These are phyloP conservation scores for Amylostereum areolatum DNA, from an alignment of 1,284 basidiomycete genomes.

Conservation along the genomic window DNA sequence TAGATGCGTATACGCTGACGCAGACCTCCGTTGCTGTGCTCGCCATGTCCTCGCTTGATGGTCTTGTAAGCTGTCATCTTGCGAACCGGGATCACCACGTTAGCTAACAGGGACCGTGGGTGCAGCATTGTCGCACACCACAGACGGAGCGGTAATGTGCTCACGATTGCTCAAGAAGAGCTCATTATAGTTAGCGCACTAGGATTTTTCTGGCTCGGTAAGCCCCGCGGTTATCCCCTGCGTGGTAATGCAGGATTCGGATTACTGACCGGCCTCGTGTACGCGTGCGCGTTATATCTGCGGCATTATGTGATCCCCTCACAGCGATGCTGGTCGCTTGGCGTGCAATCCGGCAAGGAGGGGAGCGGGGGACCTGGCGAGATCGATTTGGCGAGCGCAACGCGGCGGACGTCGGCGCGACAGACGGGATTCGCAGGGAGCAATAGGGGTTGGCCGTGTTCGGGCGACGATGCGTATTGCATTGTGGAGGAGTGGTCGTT, in stretches of 20 bases:
- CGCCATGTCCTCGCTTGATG: slow-evolving; percentile 53
- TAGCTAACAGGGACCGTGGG: neutral
- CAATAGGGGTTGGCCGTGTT: slow-evolving; percentile 44
- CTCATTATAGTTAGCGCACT: slow-evolving; percentile 61
- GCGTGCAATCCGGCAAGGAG: slow-evolving; percentile 17
- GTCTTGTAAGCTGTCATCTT: slow-evolving; percentile 46
- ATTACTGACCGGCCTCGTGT: neutral
- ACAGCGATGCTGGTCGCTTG: slow-evolving; percentile 27
- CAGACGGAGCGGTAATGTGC: slow-evolving; percentile 42
- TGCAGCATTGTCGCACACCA: slow-evolving; percentile 53
- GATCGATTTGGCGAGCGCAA: slow-evolving; percentile 4
- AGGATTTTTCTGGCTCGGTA: slow-evolving; percentile 70
- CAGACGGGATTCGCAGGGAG: slow-evolving; percentile 26
- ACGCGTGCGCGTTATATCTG: neutral
- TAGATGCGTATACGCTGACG: slow-evolving; percentile 63
- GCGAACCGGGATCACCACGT: neutral
- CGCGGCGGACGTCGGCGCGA: slow-evolving; percentile 14
- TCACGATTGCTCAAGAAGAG: slow-evolving; percentile 67
- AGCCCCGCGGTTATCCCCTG: slow-evolving; percentile 17
- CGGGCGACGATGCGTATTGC: slow-evolving; percentile 55
- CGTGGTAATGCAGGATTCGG: too few relatives aligned
- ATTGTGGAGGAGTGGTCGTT: slow-evolving; percentile 69
- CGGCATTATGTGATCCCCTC: neutral
- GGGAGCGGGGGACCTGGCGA: neutral
- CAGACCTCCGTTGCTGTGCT: slow-evolving; percentile 69